A percentile compares a stretch with the other conserved stretches of the same genome.
Evolutionary conservation across 306 rosid species (phyloP).

Genomic region (Malus domestica): DNA sequence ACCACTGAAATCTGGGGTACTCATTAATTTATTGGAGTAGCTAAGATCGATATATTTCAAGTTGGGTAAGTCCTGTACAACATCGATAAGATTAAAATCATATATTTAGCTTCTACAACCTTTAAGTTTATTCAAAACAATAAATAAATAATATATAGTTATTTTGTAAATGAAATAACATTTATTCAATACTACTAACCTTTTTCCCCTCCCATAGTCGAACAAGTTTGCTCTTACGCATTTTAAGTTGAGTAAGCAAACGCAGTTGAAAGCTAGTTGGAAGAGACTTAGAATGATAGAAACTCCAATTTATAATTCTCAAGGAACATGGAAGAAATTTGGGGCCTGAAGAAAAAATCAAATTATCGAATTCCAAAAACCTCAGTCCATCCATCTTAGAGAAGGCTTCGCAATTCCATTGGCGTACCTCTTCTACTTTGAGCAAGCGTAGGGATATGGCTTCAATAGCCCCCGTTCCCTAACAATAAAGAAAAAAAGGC

Average conservation of each 20-base stretch:
- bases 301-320: constrained; percentile 1
- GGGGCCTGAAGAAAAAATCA: background rate
- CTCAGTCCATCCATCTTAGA: constrained; percentile 13
- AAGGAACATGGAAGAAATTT: constrained; percentile 7
- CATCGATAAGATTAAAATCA: background rate
- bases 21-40: background rate
- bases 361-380: background rate
- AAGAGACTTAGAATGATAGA: constrained; percentile 1
- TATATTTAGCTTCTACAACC: background rate
- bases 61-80: background rate
- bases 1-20: constrained; percentile 4
- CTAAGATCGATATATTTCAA: constrained; percentile 4
- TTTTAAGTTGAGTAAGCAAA: background rate
- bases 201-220: constrained; percentile 2
- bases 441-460: background rate
- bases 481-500: background rate
- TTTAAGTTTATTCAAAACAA: background rate
- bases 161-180: no score
- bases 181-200: background rate
- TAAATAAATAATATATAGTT: no score
- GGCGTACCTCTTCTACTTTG: background rate
- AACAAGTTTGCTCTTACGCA: background rate
- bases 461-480: constrained; percentile 3
- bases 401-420: background rate
- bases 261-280: background rate